These are phyloP conservation scores for Syncephalastrum contaminatum DNA, from an alignment of 371 early-diverging fungal species.

Conservation along the genomic window DNA sequence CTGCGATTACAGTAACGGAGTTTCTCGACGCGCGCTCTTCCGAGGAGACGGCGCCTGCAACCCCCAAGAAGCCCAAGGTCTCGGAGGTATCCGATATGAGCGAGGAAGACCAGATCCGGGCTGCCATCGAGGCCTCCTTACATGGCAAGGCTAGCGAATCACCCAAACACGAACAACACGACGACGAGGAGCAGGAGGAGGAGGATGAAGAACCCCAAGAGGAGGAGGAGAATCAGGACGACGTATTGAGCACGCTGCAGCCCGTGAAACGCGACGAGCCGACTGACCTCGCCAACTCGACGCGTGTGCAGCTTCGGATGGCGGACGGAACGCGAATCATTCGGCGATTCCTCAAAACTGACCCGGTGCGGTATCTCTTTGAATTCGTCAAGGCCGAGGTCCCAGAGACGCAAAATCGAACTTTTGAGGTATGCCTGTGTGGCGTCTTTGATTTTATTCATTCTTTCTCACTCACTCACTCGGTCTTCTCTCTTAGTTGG, in stretches of 20 bases:
- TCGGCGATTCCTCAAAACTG: slow-evolving; percentile 64
- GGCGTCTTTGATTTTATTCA: background rate
- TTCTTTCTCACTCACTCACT: background rate
- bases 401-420: slow-evolving; percentile 57
- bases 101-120: slow-evolving; percentile 88
- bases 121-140: slow-evolving; percentile 78
- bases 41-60: slow-evolving; percentile 14
- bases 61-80: slow-evolving; percentile 24
- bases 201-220: slow-evolving; percentile 14
- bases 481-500: slow-evolving; percentile 34
- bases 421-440: slow-evolving; percentile 63
- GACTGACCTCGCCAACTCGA: slow-evolving; percentile 51
- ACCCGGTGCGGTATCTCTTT: slow-evolving; percentile 65
- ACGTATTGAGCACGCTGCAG: slow-evolving; percentile 46
- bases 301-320: slow-evolving; percentile 71
- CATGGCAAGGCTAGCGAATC: slow-evolving; percentile 33
- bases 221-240: slow-evolving; percentile 20
- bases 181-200: slow-evolving; percentile 5
- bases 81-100: slow-evolving; percentile 67
- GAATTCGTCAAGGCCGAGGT: slow-evolving; percentile 67
- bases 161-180: slow-evolving; percentile 9
- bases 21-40: slow-evolving; percentile 42
- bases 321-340: slow-evolving; percentile 68
- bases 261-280: slow-evolving; percentile 52
- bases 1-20: slow-evolving; percentile 34